Evolutionary conservation across 1,284 basidiomycete genomes (phyloP), one percentile per base, ranked within the genome.

Genomic region (Boletellus sp.): DNA sequence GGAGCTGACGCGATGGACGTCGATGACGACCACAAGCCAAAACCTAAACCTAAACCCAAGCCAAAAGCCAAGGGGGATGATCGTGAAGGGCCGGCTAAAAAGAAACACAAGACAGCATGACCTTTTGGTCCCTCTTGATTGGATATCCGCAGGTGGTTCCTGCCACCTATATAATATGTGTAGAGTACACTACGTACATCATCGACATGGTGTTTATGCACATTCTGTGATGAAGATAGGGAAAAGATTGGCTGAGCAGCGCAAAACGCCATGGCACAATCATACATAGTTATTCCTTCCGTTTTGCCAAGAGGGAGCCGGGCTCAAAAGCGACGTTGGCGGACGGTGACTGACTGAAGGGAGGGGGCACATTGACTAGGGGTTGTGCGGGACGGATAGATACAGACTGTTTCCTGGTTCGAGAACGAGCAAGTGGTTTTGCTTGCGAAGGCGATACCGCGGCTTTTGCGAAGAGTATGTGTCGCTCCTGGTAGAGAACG

Each of bases 401-500:
- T 22, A 66, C 42, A 26, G 63, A 65, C 23, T 58, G 55, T 45
- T 67, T 68, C 41, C 68, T 52, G 16, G 68, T 67, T 35, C 52
- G 47, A 30, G 64, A 49, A 21, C 63, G 65, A 11, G 57, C 17
- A 10, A 68, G 59, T 2, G 59, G 57, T 41, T 69, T 67, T 3
- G 48, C 49, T 45, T 65, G 57, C 19, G 59, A 45, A 25, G 55
- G 59, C 6, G 53, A 44, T 13, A 70, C 61, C 49, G 71, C 72
- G 1, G 73, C 65, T 49, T 72, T 74, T 19, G 61, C 53, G 54
- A 82, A 82, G 13, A 90, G 70, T 16, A 87, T 73, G 48, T 84
- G 76, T 41, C 81, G 78, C 60, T 90, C 88, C 66, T 90, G 87
- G 57, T 84, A 76, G 19, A 90, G 73, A 42, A 89, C 80, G 59